Conservation (phyloP, 192 early-diverging fungal species). For the Podila epigama region DNA sequence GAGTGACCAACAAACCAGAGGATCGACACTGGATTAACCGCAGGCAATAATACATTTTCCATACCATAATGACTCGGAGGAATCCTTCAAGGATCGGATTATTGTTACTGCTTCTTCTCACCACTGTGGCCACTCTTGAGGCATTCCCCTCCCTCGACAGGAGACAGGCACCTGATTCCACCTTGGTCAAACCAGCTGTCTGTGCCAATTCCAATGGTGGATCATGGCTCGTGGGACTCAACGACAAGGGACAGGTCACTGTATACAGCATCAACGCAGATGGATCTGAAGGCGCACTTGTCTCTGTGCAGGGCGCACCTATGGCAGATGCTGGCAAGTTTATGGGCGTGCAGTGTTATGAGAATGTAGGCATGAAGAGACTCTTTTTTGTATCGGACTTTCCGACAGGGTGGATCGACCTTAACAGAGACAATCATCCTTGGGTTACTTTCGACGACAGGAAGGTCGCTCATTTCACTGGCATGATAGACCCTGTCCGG, state of each 20-base stretch:
- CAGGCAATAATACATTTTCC: too few species aligned
- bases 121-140: too few species aligned
- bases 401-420: neutral
- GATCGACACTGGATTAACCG: too few species aligned
- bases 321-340: neutral
- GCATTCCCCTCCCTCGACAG: neutral
- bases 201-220: neutral
- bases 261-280: neutral
- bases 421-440: neutral
- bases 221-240: slow-evolving; percentile 5
- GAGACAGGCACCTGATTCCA: neutral
- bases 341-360: neutral
- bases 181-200: neutral
- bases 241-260: neutral
- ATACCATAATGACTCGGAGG: too few species aligned
- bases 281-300: neutral
- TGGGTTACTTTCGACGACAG: too few species aligned
- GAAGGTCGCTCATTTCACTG: too few species aligned
- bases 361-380: neutral
- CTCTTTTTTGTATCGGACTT: neutral
- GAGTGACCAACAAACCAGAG: too few species aligned
- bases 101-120: too few species aligned
- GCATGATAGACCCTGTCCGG: too few species aligned
- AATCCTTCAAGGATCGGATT: too few species aligned
- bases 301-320: neutral